phyloP scores from a whole-genome alignment of 1,139 yeast genomes.

The Saccharomycopsis crataegensis region DNA sequence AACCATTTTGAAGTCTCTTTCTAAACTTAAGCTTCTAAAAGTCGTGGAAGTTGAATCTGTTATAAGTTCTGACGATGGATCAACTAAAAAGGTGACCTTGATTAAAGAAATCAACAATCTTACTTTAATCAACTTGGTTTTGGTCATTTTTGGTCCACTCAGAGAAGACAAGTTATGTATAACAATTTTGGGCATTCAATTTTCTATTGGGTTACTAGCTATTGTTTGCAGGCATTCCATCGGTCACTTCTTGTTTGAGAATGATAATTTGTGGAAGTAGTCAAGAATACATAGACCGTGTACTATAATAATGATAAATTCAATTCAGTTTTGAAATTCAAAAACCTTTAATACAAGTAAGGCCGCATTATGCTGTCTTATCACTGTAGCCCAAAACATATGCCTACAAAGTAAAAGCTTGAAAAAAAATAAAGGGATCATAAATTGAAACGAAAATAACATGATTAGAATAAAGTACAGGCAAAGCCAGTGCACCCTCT shows the following conservation, averaged over 20 bases:
- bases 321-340: neutral
- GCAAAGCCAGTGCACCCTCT: too few relatives aligned
- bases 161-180: constrained; percentile 72
- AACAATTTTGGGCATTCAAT: constrained; percentile 53
- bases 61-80: constrained; percentile 21
- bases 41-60: constrained; percentile 33
- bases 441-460: too few relatives aligned
- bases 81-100: constrained; percentile 24
- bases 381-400: too few relatives aligned
- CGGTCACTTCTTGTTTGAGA: constrained; percentile 83
- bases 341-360: neutral
- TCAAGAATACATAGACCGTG: too few relatives aligned
- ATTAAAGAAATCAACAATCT: constrained; percentile 61
- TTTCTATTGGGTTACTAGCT: constrained; percentile 57
- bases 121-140: constrained; percentile 74
- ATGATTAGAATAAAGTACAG: too few relatives aligned
- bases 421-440: too few relatives aligned
- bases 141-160: constrained; percentile 86
- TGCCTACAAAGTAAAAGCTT: too few relatives aligned
- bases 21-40: constrained; percentile 41
- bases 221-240: constrained; percentile 71
- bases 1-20: constrained; percentile 28
- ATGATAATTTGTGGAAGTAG: constrained; percentile 54
- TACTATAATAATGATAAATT: neutral
- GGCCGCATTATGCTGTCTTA: neutral